These are phyloP conservation scores for Xanthoconium purpureum DNA, from an alignment of 768 basidiomycete genomes.

Conservation along the genomic window DNA sequence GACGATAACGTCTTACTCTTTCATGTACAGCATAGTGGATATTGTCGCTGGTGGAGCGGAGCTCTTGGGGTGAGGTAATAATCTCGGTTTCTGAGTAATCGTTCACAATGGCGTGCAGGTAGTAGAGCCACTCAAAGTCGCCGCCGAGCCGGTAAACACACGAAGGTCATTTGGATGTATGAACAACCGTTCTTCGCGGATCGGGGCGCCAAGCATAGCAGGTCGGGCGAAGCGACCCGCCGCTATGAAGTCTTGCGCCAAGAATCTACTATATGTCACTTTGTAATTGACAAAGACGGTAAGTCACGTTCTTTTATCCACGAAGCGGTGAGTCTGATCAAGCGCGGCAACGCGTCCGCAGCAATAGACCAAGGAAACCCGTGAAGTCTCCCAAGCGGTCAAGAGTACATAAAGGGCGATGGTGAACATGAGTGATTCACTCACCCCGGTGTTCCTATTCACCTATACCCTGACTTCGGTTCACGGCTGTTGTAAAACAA, in stretches of 20 bases:
- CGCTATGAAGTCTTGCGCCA: neutral
- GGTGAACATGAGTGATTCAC: neutral
- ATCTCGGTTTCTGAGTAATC: neutral
- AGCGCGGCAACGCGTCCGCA: neutral
- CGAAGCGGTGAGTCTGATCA: constrained; percentile 8
- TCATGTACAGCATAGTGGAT: neutral
- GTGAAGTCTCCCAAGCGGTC: neutral
- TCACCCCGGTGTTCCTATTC: neutral
- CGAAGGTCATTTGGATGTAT: neutral
- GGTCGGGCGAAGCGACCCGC: neutral
- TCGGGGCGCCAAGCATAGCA: constrained; percentile 19
- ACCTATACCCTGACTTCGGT: neutral
- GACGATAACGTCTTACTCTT: neutral
- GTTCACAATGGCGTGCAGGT: neutral
- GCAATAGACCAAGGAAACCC: neutral
- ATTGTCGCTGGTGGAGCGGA: neutral
- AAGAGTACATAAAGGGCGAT: constrained; percentile 11
- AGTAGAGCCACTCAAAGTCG: neutral
- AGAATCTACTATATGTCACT: neutral
- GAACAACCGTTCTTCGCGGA: constrained; percentile 4
- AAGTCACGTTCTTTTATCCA: neutral
- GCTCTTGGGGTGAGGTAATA: constrained; percentile 10
- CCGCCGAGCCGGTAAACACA: neutral
- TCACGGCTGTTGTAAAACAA: neutral
- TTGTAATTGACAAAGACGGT: constrained; percentile 14